Base-by-base conservation (phyloP, 345 rosid species). In the Citropsis articulata region DNA sequence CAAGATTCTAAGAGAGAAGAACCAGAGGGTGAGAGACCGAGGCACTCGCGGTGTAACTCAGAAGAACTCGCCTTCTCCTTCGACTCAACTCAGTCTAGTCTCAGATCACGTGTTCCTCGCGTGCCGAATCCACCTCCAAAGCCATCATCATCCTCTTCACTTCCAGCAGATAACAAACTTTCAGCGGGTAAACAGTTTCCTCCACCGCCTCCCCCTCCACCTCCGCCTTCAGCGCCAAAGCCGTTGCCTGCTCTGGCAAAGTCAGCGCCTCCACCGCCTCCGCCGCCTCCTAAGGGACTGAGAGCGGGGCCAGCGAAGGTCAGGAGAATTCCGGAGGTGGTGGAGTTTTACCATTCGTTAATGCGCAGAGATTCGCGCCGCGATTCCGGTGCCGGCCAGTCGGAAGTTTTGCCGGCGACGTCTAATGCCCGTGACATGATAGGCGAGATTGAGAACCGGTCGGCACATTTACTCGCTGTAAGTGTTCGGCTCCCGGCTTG, bases 361-460 rank as follows among this genome's bases (percentile, higher is more conserved):
- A 96, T 96, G 99, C 83, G 97, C 45, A 87, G 98, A 80, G 97
- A 96, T 65, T 91, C 97, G 1, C 81, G 93, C 83, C 83, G 93
- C 69, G 99, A 96, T 50, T 84, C 93, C 75, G 86, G 88, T 1
- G 85, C 87, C 50, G 71, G 74, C 22, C 77, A 73, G 25, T 30
- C 91, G 71, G 98, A 92, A 6, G 76, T 69, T 0, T 69, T 84
- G 25, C 85, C 89, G 25, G 88, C 89, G 28, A 79, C 85, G 53
- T 83, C 91, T 21, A 92, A 89, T 53, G 91, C 97, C 7, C 90
- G 98, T 50, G 97, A 96, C 78, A 96, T 96, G 99, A 96, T 96
- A 73, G 98, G 99, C 42, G 99, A 96, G 89, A 96, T 96, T 33
- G 99, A 96, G 89, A 96, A 94, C 85, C 91, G 99, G 76, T 96